These are phyloP conservation scores for Penicillium freii DNA, from an alignment of 2,329 filamentous ascomycete genomes.

Conservation along the genomic window DNA sequence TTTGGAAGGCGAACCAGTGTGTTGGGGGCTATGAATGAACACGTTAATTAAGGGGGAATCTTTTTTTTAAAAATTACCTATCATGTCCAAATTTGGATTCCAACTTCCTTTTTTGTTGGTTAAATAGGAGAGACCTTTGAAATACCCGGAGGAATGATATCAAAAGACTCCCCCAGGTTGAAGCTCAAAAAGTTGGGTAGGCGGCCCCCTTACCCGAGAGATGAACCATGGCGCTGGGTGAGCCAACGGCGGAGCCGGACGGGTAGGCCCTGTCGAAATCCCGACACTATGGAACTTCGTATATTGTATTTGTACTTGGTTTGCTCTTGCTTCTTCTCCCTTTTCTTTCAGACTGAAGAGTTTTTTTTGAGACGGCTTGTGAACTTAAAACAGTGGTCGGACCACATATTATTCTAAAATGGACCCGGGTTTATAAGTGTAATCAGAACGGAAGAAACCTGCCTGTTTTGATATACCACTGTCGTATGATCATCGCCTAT, in stretches of 20 bases:
- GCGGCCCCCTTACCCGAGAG: slow-evolving; percentile 23
- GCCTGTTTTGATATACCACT: not conserved
- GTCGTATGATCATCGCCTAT: not conserved
- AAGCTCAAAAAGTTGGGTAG: not conserved
- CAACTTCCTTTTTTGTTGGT: not conserved
- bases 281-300: slow-evolving; percentile 27
- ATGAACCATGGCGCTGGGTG: slow-evolving; percentile 39
- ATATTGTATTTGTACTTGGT: not conserved
- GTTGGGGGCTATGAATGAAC: not conserved
- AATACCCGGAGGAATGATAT: not conserved
- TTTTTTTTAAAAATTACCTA: not conserved
- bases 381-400: not conserved
- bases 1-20: not conserved
- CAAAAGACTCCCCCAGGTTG: not conserved
- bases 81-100: not conserved
- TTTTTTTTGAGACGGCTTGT: not conserved
- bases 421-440: not conserved
- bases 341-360: not conserved
- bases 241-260: slow-evolving; percentile 19
- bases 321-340: not conserved
- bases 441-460: not conserved
- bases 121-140: not conserved
- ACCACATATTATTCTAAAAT: not conserved
- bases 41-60: not conserved
- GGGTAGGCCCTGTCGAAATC: slow-evolving; percentile 19